phyloP scores from a whole-genome alignment of 1,284 basidiomycete genomes.

The Abortiporus biennis region DNA sequence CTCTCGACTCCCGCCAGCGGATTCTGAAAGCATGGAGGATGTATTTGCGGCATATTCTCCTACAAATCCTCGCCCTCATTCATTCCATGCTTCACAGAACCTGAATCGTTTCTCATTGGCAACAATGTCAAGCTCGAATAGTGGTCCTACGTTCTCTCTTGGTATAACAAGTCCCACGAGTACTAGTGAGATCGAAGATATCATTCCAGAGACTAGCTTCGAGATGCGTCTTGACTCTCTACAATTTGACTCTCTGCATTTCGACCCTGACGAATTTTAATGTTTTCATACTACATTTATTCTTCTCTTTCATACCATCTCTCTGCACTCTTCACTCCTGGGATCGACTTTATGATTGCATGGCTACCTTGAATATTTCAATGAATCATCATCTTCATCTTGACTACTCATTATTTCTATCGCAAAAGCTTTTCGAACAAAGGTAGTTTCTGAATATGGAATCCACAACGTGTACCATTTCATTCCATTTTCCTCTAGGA shows the following conservation, averaged over 20 bases:
- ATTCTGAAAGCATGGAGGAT: constrained; percentile 2
- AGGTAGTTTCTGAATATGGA: too few species aligned
- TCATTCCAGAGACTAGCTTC: constrained; percentile 32
- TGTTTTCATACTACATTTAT: too few species aligned
- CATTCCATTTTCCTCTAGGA: too few species aligned
- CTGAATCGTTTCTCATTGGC: not conserved
- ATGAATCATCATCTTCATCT: too few species aligned
- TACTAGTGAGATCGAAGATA: not conserved
- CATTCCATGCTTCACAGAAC: constrained; percentile 3
- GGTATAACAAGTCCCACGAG: constrained; percentile 1
- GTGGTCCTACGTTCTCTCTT: constrained; percentile 2
- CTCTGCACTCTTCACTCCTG: too few species aligned
- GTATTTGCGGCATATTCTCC: constrained; percentile 4
- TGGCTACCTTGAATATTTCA: too few species aligned
- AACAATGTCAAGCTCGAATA: not conserved
- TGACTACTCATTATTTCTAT: too few species aligned
- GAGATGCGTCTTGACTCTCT: constrained; percentile 65
- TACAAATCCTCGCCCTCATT: constrained; percentile 8
- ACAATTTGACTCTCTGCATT: constrained; percentile 61
- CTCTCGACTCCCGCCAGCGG: constrained; percentile 5
- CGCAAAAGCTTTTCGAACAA: too few species aligned
- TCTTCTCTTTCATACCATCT: too few species aligned
- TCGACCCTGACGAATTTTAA: constrained; percentile 51
- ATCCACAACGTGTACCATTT: too few species aligned
- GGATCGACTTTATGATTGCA: too few species aligned